Percentiles rank a stretch among this genome's conserved stretches.
These are phyloP conservation scores for Zychaea mexicana DNA, from an alignment of 371 early-diverging fungal genomes.

Conservation along the genomic window DNA sequence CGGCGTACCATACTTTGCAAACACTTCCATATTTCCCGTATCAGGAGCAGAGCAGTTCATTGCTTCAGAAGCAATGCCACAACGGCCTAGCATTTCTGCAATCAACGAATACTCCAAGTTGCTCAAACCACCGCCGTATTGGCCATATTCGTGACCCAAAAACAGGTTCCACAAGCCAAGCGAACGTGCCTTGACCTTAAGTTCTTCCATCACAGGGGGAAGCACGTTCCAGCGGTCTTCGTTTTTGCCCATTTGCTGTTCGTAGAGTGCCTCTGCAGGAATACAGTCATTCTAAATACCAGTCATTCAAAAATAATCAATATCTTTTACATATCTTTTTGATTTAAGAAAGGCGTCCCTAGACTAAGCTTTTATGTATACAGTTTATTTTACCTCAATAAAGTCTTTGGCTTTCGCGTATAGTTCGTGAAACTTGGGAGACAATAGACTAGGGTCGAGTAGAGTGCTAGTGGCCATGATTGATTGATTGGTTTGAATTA, in stretches of 20 bases:
- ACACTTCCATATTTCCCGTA: conserved; percentile 98
- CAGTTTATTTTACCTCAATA: conserved; percentile 58
- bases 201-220: conserved; percentile 84
- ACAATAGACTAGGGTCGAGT: conserved; percentile 47
- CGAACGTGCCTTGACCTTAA: conserved; percentile 84
- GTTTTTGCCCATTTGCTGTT: conserved; percentile 71
- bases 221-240: conserved; percentile 79
- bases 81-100: conserved; percentile 88
- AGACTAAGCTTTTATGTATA: conserved; percentile 18
- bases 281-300: conserved; percentile 86
- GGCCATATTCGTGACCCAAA: conserved; percentile 70
- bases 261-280: conserved; percentile 83
- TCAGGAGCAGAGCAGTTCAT: conserved; percentile 95
- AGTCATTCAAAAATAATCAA: background rate
- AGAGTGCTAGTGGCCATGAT: conserved; percentile 44
- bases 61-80: conserved; percentile 79
- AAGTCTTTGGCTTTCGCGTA: conserved; percentile 71
- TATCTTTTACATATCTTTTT: background rate
- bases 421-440: conserved; percentile 69
- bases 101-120: conserved; percentile 93
- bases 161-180: conserved; percentile 98
- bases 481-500: background rate
- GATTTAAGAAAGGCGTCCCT: background rate
- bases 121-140: conserved; percentile 86
- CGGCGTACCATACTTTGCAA: conserved; percentile 89